Conservation (phyloP, 1,139 yeast genomes). For the Pichia cactophila region DNA sequence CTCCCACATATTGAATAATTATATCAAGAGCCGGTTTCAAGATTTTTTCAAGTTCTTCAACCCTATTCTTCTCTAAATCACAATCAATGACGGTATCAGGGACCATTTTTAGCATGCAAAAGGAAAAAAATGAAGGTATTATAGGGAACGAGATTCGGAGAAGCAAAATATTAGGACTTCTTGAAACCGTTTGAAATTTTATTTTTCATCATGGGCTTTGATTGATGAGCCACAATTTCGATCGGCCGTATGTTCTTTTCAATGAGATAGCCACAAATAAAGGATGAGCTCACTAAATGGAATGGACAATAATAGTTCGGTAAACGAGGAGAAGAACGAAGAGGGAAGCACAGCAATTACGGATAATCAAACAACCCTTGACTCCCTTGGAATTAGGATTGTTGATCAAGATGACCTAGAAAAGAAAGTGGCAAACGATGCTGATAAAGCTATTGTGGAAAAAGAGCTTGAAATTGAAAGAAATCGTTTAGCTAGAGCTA, state of each 20-base stretch:
- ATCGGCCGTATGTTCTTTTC: no score
- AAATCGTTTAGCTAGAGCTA: slow-evolving; percentile 63
- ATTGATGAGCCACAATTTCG: not conserved
- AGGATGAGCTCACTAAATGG: not conserved
- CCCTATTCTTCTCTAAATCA: slow-evolving; percentile 22
- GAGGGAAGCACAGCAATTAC: not conserved
- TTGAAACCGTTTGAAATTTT: no score
- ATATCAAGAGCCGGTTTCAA: slow-evolving; percentile 32
- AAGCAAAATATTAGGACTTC: not conserved
- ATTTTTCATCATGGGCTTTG: no score
- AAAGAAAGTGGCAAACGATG: slow-evolving; percentile 58
- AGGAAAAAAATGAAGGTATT: not conserved
- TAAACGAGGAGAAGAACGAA: not conserved
- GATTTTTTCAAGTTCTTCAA: slow-evolving; percentile 37
- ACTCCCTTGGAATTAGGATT: slow-evolving; percentile 39
- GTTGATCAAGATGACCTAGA: slow-evolving; percentile 77
- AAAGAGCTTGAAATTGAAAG: slow-evolving; percentile 69
- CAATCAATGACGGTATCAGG: not conserved
- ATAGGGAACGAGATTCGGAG: not conserved
- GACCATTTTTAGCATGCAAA: not conserved
- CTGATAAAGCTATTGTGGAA: slow-evolving; percentile 50
- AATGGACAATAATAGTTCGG: not conserved
- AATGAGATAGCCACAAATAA: no score
- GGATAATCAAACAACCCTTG: slow-evolving; percentile 1
- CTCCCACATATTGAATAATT: slow-evolving; percentile 34